Evolutionary conservation across 345 rosid species (phyloP), one percentile per base, ranked within the genome.

Genomic region (Aquilaria malaccensis): DNA sequence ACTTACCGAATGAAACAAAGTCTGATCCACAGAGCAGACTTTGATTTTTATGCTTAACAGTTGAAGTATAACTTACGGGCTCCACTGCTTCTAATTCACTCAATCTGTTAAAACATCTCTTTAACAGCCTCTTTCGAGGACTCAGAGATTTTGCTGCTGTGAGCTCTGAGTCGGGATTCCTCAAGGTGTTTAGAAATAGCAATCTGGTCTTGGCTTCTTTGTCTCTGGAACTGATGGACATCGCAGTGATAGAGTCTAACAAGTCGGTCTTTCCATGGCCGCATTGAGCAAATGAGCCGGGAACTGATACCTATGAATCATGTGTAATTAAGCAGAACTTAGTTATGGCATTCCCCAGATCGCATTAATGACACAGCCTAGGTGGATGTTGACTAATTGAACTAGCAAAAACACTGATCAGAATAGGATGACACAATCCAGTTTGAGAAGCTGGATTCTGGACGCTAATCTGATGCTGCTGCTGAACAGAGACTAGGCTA

Each of bases 221-320:
- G 43, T 77, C 89, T 31, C 97, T 97, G 37, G 86, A 81, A 80
- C 87, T 73, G 45, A 90, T 71, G 58, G 99, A 88, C 64, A 82
- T 90, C 3, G 88, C 97, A 1, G 64, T 70, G 64, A 94, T 71
- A 46, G 88, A 89, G 74, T 90, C 97, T 30, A 86, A 68, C 43
- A 3, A 37, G 1, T 37, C 1, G 58, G 74, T 78, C 52, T 64
- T 74, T 30, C 73, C 73, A 62, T 85, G 91, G 59, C 73, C 70
- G 65, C 74, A 72, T 64, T 74, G 74, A 6, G 93, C 68, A 67
- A 86, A 81, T 22, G 43, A 37, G 43, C 81, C 80, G 4, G 97
- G 79, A 66, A 74, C 43, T 37, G 7, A 37, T 3, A 37, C 43
- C 43, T 37, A 37, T 37, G 5, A 37, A 37, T 37, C 43, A 37